Percentiles rank a stretch among this genome's conserved stretches.
Conservation (phyloP, 177 flowering plant genomes). For the Vitis hybrid region DNA sequence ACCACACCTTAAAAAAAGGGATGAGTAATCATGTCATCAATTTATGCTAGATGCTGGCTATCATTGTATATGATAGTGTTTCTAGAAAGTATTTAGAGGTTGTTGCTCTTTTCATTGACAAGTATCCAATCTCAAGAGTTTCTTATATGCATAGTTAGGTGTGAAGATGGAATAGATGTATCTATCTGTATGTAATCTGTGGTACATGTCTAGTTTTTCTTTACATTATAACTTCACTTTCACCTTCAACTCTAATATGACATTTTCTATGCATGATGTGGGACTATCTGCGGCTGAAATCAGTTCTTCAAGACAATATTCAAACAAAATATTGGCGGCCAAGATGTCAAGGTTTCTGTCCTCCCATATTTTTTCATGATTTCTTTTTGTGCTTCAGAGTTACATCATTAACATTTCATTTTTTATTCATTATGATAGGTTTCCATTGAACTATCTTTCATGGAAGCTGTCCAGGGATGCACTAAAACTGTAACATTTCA, state of each 20-base stretch:
- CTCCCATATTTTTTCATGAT: background rate
- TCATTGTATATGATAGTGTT: too few species aligned
- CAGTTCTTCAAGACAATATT: conserved; percentile 60
- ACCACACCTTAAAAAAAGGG: too few species aligned
- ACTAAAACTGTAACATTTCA: conserved; percentile 70
- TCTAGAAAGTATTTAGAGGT: background rate
- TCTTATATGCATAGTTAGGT: too few species aligned
- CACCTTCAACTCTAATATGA: background rate
- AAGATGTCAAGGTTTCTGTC: conserved; percentile 70
- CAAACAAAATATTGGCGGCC: conserved; percentile 54
- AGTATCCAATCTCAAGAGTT: too few species aligned
- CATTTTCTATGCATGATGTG: conserved; percentile 11
- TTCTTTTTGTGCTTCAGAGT: background rate
- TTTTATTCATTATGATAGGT: conserved; percentile 33
- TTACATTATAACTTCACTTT: background rate
- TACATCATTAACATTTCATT: background rate
- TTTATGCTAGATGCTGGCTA: too few species aligned
- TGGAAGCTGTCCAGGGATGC: conserved; percentile 99
- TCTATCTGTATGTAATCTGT: too few species aligned
- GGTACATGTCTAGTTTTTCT: background rate
- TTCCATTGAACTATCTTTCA: conserved; percentile 78
- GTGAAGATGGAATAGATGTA: too few species aligned
- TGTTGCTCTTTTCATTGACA: too few species aligned
- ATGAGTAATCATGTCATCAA: too few species aligned
- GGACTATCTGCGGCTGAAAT: conserved; percentile 5